Conservation (phyloP, 768 basidiomycete genomes). For the Lentinus brumalis region DNA sequence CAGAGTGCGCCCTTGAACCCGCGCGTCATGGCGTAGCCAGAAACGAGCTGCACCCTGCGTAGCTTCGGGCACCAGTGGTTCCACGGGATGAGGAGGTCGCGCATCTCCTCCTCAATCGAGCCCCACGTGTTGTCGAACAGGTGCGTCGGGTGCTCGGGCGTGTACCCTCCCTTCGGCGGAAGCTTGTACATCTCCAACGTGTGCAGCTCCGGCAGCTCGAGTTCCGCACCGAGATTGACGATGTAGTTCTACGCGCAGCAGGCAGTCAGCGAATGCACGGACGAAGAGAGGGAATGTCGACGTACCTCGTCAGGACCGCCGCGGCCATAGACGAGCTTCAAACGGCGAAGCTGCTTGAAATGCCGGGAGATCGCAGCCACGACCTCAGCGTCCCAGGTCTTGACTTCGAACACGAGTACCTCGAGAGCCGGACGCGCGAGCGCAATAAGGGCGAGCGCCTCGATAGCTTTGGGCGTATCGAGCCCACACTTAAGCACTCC, state of each 20-base stretch:
- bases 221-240: constrained; percentile 41
- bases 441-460: constrained; percentile 21
- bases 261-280: not conserved
- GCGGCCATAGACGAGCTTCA: constrained; percentile 43
- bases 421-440: constrained; percentile 32
- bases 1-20: constrained; percentile 39
- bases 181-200: constrained; percentile 41
- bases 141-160: constrained; percentile 14
- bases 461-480: constrained; percentile 20
- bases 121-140: constrained; percentile 24
- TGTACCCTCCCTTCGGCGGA: not conserved
- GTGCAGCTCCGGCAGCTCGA: constrained; percentile 39
- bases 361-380: constrained; percentile 42
- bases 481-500: constrained; percentile 24
- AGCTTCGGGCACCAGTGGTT: constrained; percentile 41
- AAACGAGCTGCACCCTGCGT: constrained; percentile 43
- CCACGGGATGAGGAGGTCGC: constrained; percentile 47
- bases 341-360: constrained; percentile 37
- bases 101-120: constrained; percentile 32
- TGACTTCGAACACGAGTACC: constrained; percentile 34
- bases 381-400: constrained; percentile 49
- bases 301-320: constrained; percentile 44
- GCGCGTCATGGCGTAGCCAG: constrained; percentile 43
- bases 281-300: not conserved
- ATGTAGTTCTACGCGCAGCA: constrained; percentile 36